Conservation (phyloP, 2,329 filamentous ascomycete genomes). For the Fusarium torreyae region DNA sequence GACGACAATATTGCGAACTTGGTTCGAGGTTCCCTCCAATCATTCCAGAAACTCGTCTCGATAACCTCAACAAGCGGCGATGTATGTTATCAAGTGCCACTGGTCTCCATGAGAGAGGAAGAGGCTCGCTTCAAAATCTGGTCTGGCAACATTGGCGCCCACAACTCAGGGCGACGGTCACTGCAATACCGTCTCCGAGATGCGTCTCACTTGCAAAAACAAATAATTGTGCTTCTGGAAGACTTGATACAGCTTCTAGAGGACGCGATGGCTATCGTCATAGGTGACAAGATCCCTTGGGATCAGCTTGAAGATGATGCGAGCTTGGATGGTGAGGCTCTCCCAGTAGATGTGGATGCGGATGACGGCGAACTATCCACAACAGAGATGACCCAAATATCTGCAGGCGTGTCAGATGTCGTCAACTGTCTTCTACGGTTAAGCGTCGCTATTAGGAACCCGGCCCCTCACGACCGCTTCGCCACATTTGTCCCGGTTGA, state of each 20-base stretch:
- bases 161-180: conserved; percentile 2
- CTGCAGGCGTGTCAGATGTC: background rate
- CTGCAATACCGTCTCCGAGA: conserved; percentile 20
- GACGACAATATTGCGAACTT: background rate
- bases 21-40: background rate
- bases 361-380: background rate
- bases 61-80: background rate
- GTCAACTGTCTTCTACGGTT: conserved; percentile 12
- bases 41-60: background rate
- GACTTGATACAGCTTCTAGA: background rate
- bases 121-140: conserved; percentile 15
- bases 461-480: conserved; percentile 25
- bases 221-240: background rate
- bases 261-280: conserved; percentile 4
- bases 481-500: accelerated
- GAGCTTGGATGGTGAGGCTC: background rate
- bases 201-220: conserved; percentile 6
- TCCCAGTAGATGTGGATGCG: background rate
- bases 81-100: background rate
- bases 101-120: background rate
- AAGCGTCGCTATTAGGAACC: conserved; percentile 8
- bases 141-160: conserved; percentile 18
- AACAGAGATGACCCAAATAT: conserved; percentile 9
- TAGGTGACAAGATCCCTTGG: background rate
- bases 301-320: conserved; percentile 5